Conservation (phyloP, 202 grass and related monocot genomes). For the Schoenoplectus triqueter region DNA sequence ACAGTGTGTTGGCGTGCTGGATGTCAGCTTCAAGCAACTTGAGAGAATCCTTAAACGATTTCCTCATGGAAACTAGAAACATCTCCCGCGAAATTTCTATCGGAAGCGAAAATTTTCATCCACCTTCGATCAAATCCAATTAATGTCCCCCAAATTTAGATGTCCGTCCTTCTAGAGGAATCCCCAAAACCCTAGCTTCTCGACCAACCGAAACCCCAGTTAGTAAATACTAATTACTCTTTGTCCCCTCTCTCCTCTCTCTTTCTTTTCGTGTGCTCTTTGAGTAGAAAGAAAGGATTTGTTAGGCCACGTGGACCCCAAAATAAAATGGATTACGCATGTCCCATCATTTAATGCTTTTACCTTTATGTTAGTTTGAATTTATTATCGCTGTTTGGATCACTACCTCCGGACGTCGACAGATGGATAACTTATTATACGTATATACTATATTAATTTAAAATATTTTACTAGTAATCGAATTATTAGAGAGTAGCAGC, state of each 20-base stretch:
- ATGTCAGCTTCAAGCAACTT: constrained; percentile 93
- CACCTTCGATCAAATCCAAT: background rate
- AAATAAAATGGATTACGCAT: background rate
- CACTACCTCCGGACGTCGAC: background rate
- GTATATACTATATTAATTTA: no score
- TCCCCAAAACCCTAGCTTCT: constrained; percentile 43
- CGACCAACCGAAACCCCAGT: constrained; percentile 37
- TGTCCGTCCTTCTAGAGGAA: background rate
- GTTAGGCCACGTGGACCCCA: constrained; percentile 20
- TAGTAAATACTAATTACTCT: constrained; percentile 33
- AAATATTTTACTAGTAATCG: background rate
- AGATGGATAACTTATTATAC: no score
- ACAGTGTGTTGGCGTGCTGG: constrained; percentile 94
- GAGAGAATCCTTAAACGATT: constrained; percentile 89
- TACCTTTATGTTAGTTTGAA: no score
- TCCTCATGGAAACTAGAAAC: constrained; percentile 62
- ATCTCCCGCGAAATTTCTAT: constrained; percentile 42
- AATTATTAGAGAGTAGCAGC: background rate
- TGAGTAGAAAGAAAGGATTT: constrained; percentile 32
- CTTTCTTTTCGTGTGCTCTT: constrained; percentile 22
- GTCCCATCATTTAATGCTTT: constrained; percentile 17
- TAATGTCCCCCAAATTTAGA: background rate
- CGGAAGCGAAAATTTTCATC: background rate
- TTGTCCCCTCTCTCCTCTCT: background rate
- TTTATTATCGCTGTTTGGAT: background rate